These are phyloP conservation scores for Biancaea sappan DNA, from an alignment of 306 rosid species.

Conservation along the genomic window DNA sequence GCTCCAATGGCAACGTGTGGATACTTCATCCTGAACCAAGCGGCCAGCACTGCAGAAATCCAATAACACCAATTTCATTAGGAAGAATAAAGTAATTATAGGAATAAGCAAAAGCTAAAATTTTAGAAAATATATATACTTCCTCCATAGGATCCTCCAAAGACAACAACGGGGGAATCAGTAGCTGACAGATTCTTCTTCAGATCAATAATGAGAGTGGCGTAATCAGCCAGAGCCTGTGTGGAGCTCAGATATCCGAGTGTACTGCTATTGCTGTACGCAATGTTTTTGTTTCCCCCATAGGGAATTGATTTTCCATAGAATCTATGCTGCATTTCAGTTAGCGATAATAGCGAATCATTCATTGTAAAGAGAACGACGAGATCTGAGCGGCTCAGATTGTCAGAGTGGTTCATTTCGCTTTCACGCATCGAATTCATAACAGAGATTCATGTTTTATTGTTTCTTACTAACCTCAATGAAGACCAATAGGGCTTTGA, in stretches of 20 bases:
- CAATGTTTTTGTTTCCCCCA: conserved; percentile 62
- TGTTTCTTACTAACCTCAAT: conserved; percentile 54
- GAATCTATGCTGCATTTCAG: conserved; percentile 69
- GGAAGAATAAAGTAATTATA: no score
- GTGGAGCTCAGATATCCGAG: conserved; percentile 76
- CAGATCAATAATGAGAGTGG: conserved; percentile 64
- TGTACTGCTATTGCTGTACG: conserved; percentile 56
- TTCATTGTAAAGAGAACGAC: background rate
- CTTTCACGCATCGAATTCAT: background rate
- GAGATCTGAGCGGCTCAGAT: background rate
- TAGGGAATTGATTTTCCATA: conserved; percentile 83
- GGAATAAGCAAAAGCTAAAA: no score
- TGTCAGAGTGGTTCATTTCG: background rate
- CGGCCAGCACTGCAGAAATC: conserved; percentile 69
- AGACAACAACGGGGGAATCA: conserved; percentile 79
- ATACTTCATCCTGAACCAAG: conserved; percentile 88
- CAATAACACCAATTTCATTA: background rate
- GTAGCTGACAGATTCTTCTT: conserved; percentile 64
- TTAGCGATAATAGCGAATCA: conserved; percentile 23
- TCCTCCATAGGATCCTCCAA: conserved; percentile 97
- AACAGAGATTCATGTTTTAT: background rate
- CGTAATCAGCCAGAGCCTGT: conserved; percentile 88
- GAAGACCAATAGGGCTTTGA: conserved; percentile 77
- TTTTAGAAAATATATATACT: conserved; percentile 53
- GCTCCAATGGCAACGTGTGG: conserved; percentile 86